A percentile compares a stretch with the other conserved stretches of the same genome.
phyloP scores from a whole-genome alignment of 2,329 filamentous ascomycete species.

The Neoscytalidium dimidiatum region DNA sequence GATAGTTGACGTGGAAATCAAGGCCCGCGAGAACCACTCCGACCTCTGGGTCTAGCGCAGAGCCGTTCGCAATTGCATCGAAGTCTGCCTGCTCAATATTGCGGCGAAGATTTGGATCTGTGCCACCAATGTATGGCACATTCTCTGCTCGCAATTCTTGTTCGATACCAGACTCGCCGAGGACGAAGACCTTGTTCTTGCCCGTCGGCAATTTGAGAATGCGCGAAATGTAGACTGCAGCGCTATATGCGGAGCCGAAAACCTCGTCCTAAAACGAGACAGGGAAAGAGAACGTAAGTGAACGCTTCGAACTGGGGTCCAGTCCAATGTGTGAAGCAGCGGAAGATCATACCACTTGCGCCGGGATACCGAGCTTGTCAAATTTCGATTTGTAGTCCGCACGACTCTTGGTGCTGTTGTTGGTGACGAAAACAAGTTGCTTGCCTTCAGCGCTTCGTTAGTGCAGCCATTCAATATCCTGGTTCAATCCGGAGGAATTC shows the following conservation, averaged over 20 bases:
- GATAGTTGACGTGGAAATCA: constrained; percentile 93
- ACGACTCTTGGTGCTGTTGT: constrained; percentile 97
- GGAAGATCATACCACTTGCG: constrained; percentile 55
- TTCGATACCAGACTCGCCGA: constrained; percentile 91
- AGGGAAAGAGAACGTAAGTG: background rate
- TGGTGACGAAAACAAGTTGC: constrained; percentile 92
- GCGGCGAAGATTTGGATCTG: constrained; percentile 74
- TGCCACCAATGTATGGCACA: constrained; percentile 81
- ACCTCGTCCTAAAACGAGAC: constrained; percentile 79
- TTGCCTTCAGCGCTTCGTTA: constrained; percentile 63
- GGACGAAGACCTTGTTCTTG: constrained; percentile 90
- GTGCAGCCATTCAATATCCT: too few species aligned
- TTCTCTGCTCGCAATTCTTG: constrained; percentile 80
- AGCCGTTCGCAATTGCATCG: constrained; percentile 67
- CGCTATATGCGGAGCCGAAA: constrained; percentile 93
- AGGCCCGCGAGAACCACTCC: constrained; percentile 86
- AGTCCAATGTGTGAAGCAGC: constrained; percentile 11
- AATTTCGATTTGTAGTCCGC: constrained; percentile 93
- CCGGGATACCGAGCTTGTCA: constrained; percentile 75
- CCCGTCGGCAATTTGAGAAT: constrained; percentile 78
- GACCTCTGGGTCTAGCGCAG: constrained; percentile 83
- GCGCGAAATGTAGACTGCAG: constrained; percentile 91
- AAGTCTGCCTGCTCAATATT: constrained; percentile 84
- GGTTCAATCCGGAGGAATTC: too few species aligned
- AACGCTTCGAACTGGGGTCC: too few species aligned